These are phyloP conservation scores for Alnus rubra DNA, from an alignment of 306 rosid species.

Conservation along the genomic window DNA sequence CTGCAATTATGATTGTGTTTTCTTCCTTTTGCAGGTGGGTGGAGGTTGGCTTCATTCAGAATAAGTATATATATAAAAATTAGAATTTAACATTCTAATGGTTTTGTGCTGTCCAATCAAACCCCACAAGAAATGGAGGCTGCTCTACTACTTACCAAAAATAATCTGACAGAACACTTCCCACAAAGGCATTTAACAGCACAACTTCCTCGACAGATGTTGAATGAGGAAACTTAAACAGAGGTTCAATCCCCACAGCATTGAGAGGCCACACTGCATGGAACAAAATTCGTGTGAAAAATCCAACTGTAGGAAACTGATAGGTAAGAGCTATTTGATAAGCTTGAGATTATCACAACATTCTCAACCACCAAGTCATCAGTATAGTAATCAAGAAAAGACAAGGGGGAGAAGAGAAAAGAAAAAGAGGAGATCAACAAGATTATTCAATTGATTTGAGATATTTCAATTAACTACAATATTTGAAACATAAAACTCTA, in stretches of 20 bases:
- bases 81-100: background rate
- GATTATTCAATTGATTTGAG: background rate
- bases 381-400: background rate
- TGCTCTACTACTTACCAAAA: constrained; percentile 54
- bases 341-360: constrained; percentile 3
- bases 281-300: constrained; percentile 16
- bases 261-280: constrained; percentile 66
- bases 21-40: background rate
- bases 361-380: constrained; percentile 16
- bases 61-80: background rate
- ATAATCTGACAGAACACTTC: constrained; percentile 67
- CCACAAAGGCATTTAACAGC: constrained; percentile 58
- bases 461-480: background rate
- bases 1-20: background rate
- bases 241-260: constrained; percentile 65
- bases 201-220: constrained; percentile 45
- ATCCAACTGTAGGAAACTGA: background rate
- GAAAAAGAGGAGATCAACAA: background rate
- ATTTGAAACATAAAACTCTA: background rate
- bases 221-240: constrained; percentile 55
- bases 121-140: background rate
- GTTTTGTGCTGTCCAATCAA: background rate
- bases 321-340: background rate
- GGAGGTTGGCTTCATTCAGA: background rate
- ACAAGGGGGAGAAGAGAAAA: background rate